Evolutionary conservation across 257 asterid genomes (phyloP), one percentile per base, ranked within the genome.

Genomic region (Nicotiana tabacum): DNA sequence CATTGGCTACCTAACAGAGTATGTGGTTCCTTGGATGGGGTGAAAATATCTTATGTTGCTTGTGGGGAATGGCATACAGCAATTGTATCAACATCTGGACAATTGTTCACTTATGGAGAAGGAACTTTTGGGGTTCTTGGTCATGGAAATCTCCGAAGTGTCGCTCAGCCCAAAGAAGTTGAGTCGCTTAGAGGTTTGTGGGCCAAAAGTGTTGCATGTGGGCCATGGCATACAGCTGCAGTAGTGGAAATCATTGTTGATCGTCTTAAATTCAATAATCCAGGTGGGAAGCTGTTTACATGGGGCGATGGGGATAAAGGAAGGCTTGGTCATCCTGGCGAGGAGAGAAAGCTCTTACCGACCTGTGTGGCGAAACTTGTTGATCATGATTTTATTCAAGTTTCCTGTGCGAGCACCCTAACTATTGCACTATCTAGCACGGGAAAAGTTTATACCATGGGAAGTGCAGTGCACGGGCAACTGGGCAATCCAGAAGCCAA

Each of bases 241-340:
- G 82, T 90, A 55, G 92, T 88, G 27, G 92, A 89, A 69, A 55
- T 78, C 70, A 78, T 60, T 70, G 84, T 80, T 5, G 88, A 88
- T 77, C 83, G 61, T 69, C 39, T 69, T 24, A 83, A 84, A 65
- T 55, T 65, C 81, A 84, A 78, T 33, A 81, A 74, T 48, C 83
- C 83, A 5, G 83, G 87, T 27, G 91, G 90, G 68, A 90, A 90
- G 60, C 80, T 90, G 80, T 90, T 86, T 81, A 88, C 92, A 8
- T 90, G 91, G 92, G 92, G 92, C 51, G 92, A 90, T 6, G 92
- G 87, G 37, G 92, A 90, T 85, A 88, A 86, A 81, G 90, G 92
- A 69, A 82, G 72, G 82, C 88, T 90, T 8, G 92, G 92, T 5
- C 92, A 90, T 82, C 81, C 83, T 64, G 91, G 87, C 81, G 88